Evolutionary conservation across 2,329 filamentous ascomycete genomes (phyloP).

Genomic region (Epichloe coenophiala): DNA sequence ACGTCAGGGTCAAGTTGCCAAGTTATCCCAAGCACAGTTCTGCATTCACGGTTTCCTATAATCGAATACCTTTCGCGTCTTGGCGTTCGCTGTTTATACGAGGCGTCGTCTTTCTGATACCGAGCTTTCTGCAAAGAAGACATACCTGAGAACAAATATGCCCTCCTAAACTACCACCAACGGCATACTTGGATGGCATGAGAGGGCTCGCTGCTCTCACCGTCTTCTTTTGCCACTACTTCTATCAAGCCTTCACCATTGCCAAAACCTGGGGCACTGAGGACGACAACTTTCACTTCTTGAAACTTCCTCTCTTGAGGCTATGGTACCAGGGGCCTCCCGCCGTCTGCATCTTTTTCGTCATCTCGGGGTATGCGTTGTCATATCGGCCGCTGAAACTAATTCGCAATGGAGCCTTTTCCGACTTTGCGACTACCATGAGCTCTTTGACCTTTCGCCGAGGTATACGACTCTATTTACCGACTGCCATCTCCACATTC

Average conservation of each 20-base stretch:
- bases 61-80: conserved; percentile 18
- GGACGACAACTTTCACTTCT: conserved; percentile 29
- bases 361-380: conserved; percentile 48
- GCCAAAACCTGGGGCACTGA: conserved; percentile 35
- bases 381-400: conserved; percentile 39
- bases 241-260: conserved; percentile 38
- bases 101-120: conserved; percentile 31
- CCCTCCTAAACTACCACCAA: conserved; percentile 32
- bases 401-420: conserved; percentile 21
- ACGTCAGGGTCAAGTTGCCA: conserved; percentile 11
- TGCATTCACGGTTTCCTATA: conserved; percentile 16
- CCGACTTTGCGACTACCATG: conserved; percentile 30
- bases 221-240: conserved; percentile 44
- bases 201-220: conserved; percentile 41
- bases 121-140: conserved; percentile 37
- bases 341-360: conserved; percentile 48
- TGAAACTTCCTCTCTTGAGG: conserved; percentile 40
- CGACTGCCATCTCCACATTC: conserved; percentile 36
- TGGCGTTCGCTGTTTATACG: conserved; percentile 26
- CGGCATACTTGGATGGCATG: conserved; percentile 45
- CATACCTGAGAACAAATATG: conserved; percentile 27
- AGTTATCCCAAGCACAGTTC: conserved; percentile 8
- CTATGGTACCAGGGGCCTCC: conserved; percentile 41
- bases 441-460: conserved; percentile 39
- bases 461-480: conserved; percentile 37